Evolutionary conservation across 306 rosid genomes (phyloP).

Genomic region (Dryas octopetala): DNA sequence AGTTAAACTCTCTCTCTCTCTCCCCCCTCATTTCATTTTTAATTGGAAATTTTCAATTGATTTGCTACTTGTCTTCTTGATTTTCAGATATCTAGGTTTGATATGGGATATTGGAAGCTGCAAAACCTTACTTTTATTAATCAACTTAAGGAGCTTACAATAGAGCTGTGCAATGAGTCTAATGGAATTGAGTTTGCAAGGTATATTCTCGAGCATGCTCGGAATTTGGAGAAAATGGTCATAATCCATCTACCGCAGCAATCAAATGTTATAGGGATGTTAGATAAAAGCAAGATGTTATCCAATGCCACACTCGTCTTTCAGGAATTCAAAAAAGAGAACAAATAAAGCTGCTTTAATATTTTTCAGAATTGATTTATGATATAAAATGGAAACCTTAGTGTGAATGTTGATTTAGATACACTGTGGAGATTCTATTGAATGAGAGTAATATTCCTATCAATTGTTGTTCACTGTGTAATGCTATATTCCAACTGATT

Average conservation of each 20-base stretch:
- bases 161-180: background rate
- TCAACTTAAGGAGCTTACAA: background rate
- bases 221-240: conserved; percentile 2
- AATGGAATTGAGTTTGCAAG: background rate
- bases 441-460: background rate
- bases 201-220: conserved; percentile 1
- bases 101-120: background rate
- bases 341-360: too few species aligned
- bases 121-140: background rate
- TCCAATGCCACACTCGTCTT: background rate
- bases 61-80: background rate
- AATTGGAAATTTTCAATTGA: background rate
- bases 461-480: too few species aligned
- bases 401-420: too few species aligned
- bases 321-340: background rate
- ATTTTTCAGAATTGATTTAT: background rate
- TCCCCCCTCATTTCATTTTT: background rate
- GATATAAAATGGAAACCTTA: background rate
- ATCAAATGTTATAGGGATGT: background rate
- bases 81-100: background rate
- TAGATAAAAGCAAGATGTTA: background rate
- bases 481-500: too few species aligned
- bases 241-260: background rate
- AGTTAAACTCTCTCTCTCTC: background rate
- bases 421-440: background rate